Conservation (phyloP, 177 flowering plant genomes). For the Vitis hybrid region DNA sequence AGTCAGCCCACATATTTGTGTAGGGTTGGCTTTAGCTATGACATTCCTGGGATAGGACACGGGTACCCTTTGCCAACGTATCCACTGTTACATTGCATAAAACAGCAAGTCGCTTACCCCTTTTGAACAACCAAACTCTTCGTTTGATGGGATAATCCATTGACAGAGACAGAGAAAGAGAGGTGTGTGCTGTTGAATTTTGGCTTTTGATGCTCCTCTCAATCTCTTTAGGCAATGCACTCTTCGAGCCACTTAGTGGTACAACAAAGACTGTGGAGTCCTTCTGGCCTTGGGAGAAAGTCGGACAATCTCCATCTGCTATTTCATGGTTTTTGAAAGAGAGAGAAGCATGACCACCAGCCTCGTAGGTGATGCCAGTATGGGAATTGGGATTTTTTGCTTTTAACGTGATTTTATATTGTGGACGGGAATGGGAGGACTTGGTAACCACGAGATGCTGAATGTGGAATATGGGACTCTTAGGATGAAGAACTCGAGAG, state of each 20-base stretch:
- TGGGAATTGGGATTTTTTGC: conserved; percentile 26
- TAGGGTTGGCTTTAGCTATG: conserved; percentile 9
- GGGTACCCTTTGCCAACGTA: conserved; percentile 26
- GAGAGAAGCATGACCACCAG: conserved; percentile 30
- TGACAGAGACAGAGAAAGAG: conserved; percentile 18
- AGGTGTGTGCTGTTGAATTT: conserved; percentile 1
- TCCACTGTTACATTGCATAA: conserved; percentile 41
- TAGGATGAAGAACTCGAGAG: conserved; percentile 13
- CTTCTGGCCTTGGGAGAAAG: conserved; percentile 12
- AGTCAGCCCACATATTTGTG: too few relatives aligned
- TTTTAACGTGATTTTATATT: conserved; percentile 23
- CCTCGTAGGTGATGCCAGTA: conserved; percentile 25
- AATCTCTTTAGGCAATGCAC: conserved; percentile 27
- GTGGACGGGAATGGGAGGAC: not conserved
- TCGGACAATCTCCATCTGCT: conserved; percentile 30
- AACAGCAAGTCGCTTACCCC: conserved; percentile 21
- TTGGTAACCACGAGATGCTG: conserved; percentile 16
- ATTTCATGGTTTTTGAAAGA: conserved; percentile 25
- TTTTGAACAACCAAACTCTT: conserved; percentile 15
- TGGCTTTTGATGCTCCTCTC: conserved; percentile 21
- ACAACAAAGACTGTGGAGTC: conserved; percentile 8
- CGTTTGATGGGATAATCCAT: conserved; percentile 22
- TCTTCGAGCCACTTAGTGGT: conserved; percentile 20
- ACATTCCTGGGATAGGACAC: conserved; percentile 41
- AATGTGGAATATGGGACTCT: conserved; percentile 28